Conservation (phyloP, 495 filamentous ascomycete genomes). For the Neurospora terricola region DNA sequence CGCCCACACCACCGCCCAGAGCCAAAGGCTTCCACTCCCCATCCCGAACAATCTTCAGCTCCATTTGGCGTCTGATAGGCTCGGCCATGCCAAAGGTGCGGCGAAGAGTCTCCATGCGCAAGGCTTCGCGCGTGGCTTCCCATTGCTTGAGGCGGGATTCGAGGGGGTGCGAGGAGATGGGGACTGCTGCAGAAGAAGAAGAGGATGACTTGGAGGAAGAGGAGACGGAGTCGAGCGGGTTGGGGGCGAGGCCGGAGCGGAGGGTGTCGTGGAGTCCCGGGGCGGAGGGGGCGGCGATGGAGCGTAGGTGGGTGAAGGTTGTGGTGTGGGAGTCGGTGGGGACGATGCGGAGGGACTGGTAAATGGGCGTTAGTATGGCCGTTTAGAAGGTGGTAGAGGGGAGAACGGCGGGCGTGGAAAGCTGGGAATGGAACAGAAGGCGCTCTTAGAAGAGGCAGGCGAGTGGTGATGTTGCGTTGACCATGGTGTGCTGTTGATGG, state of each 20-base stretch:
- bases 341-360: slow-evolving; percentile 88
- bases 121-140: slow-evolving; percentile 68
- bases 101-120: slow-evolving; percentile 81
- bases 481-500: too few species aligned
- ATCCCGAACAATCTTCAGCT: slow-evolving; percentile 65
- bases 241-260: slow-evolving; percentile 61
- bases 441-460: too few species aligned
- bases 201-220: slow-evolving; percentile 35
- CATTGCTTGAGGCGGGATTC: slow-evolving; percentile 79
- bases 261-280: slow-evolving; percentile 88
- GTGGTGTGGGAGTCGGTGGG: slow-evolving; percentile 52
- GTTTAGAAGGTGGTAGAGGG: neutral
- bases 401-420: too few species aligned
- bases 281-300: slow-evolving; percentile 70
- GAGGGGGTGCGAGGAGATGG: slow-evolving; percentile 71
- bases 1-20: slow-evolving; percentile 23
- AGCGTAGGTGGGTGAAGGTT: slow-evolving; percentile 48
- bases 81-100: slow-evolving; percentile 88
- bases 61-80: slow-evolving; percentile 83
- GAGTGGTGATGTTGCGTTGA: too few species aligned
- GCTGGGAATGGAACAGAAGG: too few species aligned
- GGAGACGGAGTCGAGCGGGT: slow-evolving; percentile 31
- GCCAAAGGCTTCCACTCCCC: slow-evolving; percentile 43
- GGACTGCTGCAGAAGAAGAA: slow-evolving; percentile 24
- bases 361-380: too few species aligned